These are phyloP conservation scores for Chrysanthemum makinoi DNA, from an alignment of 129 eudicot genomes.

Conservation along the genomic window DNA sequence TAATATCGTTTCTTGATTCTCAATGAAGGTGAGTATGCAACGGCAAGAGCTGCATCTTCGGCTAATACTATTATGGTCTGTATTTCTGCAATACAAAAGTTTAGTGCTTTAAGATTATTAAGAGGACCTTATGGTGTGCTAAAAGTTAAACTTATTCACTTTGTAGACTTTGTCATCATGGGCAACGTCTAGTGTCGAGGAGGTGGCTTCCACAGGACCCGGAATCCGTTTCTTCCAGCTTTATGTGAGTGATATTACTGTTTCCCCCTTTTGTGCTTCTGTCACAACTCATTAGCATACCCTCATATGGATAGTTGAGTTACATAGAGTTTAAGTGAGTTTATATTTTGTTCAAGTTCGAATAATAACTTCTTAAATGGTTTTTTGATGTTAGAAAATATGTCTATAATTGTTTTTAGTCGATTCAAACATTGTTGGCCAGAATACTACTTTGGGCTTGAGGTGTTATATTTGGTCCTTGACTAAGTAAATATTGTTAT, in stretches of 20 bases:
- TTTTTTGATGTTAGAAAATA: too few relatives aligned
- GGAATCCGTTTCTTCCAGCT: constrained; percentile 98
- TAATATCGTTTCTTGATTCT: constrained; percentile 2
- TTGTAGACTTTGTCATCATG: constrained; percentile 41
- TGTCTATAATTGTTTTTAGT: too few relatives aligned
- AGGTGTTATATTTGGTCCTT: background rate
- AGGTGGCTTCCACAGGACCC: constrained; percentile 65
- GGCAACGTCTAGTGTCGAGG: constrained; percentile 46
- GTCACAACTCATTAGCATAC: background rate
- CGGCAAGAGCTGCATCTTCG: constrained; percentile 43
- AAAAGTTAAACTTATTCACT: background rate
- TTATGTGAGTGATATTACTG: constrained; percentile 55
- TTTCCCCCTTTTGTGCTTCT: background rate
- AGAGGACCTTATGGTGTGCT: background rate
- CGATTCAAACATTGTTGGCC: too few relatives aligned
- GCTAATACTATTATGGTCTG: constrained; percentile 43
- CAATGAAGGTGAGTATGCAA: constrained; percentile 39
- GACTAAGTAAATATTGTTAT: constrained; percentile 1
- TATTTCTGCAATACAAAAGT: background rate
- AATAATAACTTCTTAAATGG: too few relatives aligned
- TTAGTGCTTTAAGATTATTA: background rate
- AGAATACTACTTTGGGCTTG: too few relatives aligned
- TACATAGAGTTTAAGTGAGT: too few relatives aligned
- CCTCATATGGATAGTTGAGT: background rate
- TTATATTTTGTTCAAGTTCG: too few relatives aligned